Conservation (phyloP, 768 basidiomycete species). For the Leccinum arenicola region DNA sequence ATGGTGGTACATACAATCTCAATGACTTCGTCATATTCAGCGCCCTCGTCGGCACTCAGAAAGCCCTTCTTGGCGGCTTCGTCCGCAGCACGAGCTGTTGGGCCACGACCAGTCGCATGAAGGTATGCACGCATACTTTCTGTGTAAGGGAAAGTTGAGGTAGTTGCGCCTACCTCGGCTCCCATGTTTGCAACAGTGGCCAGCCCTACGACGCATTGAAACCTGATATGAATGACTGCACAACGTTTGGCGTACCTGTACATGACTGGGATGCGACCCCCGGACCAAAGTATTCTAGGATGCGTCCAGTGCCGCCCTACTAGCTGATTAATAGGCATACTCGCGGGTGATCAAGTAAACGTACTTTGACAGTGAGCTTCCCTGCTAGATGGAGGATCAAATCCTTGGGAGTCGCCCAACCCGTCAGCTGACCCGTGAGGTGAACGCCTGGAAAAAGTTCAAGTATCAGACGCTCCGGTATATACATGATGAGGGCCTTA, state of each 20-base stretch:
- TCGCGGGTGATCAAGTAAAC: slow-evolving; percentile 24
- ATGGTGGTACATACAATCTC: slow-evolving; percentile 66
- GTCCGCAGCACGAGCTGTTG: slow-evolving; percentile 86
- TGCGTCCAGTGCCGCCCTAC: slow-evolving; percentile 93
- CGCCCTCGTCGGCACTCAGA: slow-evolving; percentile 79
- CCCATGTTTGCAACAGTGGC: slow-evolving; percentile 99
- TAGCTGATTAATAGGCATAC: slow-evolving; percentile 3
- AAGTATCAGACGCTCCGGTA: not conserved
- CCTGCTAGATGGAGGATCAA: slow-evolving; percentile 93
- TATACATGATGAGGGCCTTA: slow-evolving; percentile 30
- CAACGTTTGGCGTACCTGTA: slow-evolving; percentile 55
- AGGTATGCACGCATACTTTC: slow-evolving; percentile 87
- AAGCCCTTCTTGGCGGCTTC: slow-evolving; percentile 75
- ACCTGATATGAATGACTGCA: not conserved
- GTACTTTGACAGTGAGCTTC: slow-evolving; percentile 86
- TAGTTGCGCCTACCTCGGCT: slow-evolving; percentile 99
- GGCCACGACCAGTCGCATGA: slow-evolving; percentile 81
- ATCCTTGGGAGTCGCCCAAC: slow-evolving; percentile 96
- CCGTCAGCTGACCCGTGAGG: slow-evolving; percentile 80
- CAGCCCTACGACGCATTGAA: slow-evolving; percentile 47
- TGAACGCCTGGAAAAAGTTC: slow-evolving; percentile 60
- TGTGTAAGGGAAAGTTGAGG: slow-evolving; percentile 96
- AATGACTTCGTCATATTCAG: slow-evolving; percentile 92
- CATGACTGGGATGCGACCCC: slow-evolving; percentile 89
- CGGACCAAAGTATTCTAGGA: slow-evolving; percentile 95